phyloP scores from a whole-genome alignment of 306 rosid species.

The Ormosia emarginata region DNA sequence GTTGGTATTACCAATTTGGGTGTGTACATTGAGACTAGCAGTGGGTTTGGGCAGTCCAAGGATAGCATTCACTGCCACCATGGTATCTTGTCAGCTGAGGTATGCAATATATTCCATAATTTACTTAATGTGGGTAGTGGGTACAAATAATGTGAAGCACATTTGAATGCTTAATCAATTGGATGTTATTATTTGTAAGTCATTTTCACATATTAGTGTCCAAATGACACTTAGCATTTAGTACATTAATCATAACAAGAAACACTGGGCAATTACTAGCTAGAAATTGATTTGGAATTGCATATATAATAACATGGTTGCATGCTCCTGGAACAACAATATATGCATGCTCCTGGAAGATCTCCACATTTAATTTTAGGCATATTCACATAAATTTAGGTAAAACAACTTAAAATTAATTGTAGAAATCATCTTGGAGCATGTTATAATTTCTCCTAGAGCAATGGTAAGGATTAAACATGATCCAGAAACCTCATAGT shows the following conservation, averaged over 20 bases:
- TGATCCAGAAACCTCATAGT: not conserved
- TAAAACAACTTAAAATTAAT: too few species aligned
- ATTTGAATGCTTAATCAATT: not conserved
- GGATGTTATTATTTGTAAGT: too few species aligned
- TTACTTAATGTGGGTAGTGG: not conserved
- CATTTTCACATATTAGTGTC: not conserved
- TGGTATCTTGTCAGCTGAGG: constrained; percentile 89
- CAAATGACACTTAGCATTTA: not conserved
- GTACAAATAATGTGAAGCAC: not conserved
- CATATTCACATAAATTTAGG: too few species aligned
- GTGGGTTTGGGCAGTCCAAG: constrained; percentile 71
- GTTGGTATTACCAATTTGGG: constrained; percentile 81
- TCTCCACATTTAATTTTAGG: too few species aligned
- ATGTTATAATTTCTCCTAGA: not conserved
- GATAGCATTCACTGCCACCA: constrained; percentile 85
- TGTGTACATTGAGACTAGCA: constrained; percentile 75
- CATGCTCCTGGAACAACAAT: too few species aligned
- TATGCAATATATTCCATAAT: constrained; percentile 23
- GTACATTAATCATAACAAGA: not conserved
- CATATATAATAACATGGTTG: not conserved
- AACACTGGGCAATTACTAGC: not conserved
- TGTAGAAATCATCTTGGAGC: too few species aligned
- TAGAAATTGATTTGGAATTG: not conserved
- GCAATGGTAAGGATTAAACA: not conserved
- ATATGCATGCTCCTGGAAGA: too few species aligned